These are phyloP conservation scores for Aspergillus sp. DNA, from an alignment of 2,329 filamentous ascomycete species.

Conservation along the genomic window DNA sequence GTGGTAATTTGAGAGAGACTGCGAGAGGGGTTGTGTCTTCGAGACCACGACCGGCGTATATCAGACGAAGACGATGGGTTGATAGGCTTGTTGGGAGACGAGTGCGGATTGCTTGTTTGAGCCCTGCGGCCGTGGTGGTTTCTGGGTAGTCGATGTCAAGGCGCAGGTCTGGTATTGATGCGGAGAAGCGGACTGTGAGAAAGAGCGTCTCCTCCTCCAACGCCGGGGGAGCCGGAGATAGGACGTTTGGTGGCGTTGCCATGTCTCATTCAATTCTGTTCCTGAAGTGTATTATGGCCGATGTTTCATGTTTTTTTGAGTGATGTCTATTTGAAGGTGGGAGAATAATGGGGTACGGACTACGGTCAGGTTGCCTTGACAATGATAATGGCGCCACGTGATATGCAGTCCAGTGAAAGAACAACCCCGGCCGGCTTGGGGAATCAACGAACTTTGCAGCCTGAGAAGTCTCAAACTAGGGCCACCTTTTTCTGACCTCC, in stretches of 20 bases:
- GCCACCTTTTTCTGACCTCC: too few species aligned
- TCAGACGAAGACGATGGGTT: slow-evolving; percentile 76
- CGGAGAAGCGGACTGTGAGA: slow-evolving; percentile 87
- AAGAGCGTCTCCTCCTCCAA: slow-evolving; percentile 50
- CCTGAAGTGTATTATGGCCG: neutral
- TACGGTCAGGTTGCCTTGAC: slow-evolving; percentile 13
- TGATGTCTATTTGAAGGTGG: neutral
- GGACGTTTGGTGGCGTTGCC: neutral
- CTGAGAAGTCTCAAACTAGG: neutral
- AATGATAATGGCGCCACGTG: slow-evolving; percentile 10
- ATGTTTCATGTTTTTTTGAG: neutral
- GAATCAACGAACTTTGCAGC: neutral
- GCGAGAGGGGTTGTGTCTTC: slow-evolving; percentile 70
- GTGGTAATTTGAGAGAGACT: slow-evolving; percentile 64
- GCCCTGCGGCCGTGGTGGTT: slow-evolving; percentile 69
- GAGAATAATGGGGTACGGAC: neutral
- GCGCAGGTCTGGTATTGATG: slow-evolving; percentile 77
- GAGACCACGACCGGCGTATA: slow-evolving; percentile 84
- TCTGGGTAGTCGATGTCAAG: slow-evolving; percentile 70
- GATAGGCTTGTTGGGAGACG: slow-evolving; percentile 64
- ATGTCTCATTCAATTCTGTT: neutral
- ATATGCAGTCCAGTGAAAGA: neutral
- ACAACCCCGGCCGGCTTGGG: neutral
- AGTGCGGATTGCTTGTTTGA: slow-evolving; percentile 79
- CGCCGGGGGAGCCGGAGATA: slow-evolving; percentile 5